Evolutionary conservation across 2,329 filamentous ascomycete species (phyloP).

Genomic region (Fusarium phyllophilum): DNA sequence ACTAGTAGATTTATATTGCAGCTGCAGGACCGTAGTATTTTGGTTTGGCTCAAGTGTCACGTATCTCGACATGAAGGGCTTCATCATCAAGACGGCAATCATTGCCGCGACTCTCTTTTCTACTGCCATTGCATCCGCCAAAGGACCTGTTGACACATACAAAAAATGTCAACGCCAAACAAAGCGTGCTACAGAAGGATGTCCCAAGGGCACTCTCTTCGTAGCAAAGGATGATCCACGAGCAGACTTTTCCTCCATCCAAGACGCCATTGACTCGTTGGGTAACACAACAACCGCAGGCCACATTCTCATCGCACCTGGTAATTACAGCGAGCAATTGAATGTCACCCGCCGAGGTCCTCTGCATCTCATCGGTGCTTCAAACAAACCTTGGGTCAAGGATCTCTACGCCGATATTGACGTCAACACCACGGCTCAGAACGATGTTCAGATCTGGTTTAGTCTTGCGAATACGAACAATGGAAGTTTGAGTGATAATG

Average conservation of each 20-base stretch:
- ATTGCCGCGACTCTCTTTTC: background rate
- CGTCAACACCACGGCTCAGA: slow-evolving; percentile 52
- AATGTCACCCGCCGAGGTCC: slow-evolving; percentile 72
- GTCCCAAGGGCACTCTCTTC: slow-evolving; percentile 54
- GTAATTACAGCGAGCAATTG: slow-evolving; percentile 71
- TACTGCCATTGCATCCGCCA: background rate
- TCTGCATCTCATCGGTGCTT: slow-evolving; percentile 68
- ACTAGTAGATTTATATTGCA: background rate
- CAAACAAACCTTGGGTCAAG: slow-evolving; percentile 52
- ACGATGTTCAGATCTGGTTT: slow-evolving; percentile 68
- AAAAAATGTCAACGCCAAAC: slow-evolving; percentile 33
- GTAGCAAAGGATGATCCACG: slow-evolving; percentile 50
- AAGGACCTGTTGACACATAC: slow-evolving; percentile 30
- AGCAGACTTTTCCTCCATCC: slow-evolving; percentile 53
- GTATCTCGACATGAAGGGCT: background rate
- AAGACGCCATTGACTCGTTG: slow-evolving; percentile 54
- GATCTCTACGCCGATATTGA: slow-evolving; percentile 54
- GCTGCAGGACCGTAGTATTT: background rate
- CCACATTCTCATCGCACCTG: slow-evolving; percentile 67
- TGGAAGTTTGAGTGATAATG: slow-evolving; percentile 64
- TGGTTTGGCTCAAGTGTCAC: background rate
- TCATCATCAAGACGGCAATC: slow-evolving; percentile 1
- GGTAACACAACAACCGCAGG: slow-evolving; percentile 43
- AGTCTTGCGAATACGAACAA: slow-evolving; percentile 60
- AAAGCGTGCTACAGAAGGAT: slow-evolving; percentile 45